These are phyloP conservation scores for Celoporthe dispersa DNA, from an alignment of 2,329 filamentous ascomycete species.

Conservation along the genomic window DNA sequence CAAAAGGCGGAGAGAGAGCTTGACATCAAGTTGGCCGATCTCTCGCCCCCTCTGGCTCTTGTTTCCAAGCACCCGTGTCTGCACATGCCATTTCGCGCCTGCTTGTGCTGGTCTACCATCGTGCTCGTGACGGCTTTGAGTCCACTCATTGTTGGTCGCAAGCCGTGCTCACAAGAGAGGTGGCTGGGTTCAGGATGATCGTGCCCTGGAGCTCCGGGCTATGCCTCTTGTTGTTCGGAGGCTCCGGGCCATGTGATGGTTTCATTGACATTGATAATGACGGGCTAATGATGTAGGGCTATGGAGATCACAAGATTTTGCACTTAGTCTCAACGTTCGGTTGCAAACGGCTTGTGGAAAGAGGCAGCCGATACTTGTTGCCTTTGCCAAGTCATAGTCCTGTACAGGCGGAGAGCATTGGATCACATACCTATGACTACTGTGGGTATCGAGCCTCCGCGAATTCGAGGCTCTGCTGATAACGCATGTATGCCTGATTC, in stretches of 20 bases:
- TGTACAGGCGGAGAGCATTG: background rate
- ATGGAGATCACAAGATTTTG: background rate
- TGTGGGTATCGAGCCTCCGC: background rate
- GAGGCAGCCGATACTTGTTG: background rate
- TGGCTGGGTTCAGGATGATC: background rate
- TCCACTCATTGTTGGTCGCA: background rate
- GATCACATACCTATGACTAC: background rate
- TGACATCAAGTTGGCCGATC: background rate
- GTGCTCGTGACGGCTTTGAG: background rate
- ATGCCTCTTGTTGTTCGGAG: background rate
- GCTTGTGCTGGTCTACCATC: background rate
- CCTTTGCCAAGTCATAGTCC: background rate
- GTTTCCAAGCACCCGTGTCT: background rate
- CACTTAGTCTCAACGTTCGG: background rate
- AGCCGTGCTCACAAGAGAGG: background rate
- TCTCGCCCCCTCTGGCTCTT: background rate
- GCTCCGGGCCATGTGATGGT: background rate
- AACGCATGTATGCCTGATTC: background rate
- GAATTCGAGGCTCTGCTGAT: background rate
- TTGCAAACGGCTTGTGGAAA: background rate
- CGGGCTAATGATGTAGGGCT: background rate
- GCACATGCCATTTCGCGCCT: background rate
- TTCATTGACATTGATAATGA: background rate
- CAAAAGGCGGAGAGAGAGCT: background rate
- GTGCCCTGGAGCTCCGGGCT: background rate